Evolutionary conservation across 129 eudicot species (phyloP).

Genomic region (Pseudognaphalium luteoalbum): DNA sequence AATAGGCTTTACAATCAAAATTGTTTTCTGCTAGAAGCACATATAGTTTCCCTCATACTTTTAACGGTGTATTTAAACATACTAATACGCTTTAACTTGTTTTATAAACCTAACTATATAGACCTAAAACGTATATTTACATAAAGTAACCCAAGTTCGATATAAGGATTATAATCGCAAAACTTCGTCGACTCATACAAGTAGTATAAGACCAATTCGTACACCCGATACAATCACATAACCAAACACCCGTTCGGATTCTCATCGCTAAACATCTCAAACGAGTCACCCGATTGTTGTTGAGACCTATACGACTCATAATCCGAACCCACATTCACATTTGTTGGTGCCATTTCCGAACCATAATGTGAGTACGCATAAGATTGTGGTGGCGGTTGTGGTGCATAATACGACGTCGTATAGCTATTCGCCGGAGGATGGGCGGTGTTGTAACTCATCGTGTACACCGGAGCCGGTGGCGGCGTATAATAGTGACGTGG

Average conservation of each 20-base stretch:
- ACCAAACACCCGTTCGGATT: conserved; percentile 78
- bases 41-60: no score
- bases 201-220: background rate
- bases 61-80: no score
- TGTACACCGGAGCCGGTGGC: conserved; percentile 53
- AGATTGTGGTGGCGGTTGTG: conserved; percentile 43
- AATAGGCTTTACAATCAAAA: no score
- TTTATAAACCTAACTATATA: no score
- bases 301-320: conserved; percentile 16
- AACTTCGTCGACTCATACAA: background rate
- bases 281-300: conserved; percentile 53
- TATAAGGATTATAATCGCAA: background rate
- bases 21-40: no score
- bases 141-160: background rate
- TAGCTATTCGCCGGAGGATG: conserved; percentile 53
- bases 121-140: background rate
- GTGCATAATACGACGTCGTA: conserved; percentile 62
- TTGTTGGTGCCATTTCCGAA: conserved; percentile 23
- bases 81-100: no score
- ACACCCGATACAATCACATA: conserved; percentile 30
- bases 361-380: conserved; percentile 40
- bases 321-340: conserved; percentile 17
- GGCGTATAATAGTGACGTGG: conserved; percentile 40
- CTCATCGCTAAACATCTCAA: conserved; percentile 82
- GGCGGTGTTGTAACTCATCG: conserved; percentile 63